Percentiles rank a stretch among this genome's conserved stretches.
These are phyloP conservation scores for Rhodomyrtus psidioides DNA, from an alignment of 441 rosid genomes.

Conservation along the genomic window DNA sequence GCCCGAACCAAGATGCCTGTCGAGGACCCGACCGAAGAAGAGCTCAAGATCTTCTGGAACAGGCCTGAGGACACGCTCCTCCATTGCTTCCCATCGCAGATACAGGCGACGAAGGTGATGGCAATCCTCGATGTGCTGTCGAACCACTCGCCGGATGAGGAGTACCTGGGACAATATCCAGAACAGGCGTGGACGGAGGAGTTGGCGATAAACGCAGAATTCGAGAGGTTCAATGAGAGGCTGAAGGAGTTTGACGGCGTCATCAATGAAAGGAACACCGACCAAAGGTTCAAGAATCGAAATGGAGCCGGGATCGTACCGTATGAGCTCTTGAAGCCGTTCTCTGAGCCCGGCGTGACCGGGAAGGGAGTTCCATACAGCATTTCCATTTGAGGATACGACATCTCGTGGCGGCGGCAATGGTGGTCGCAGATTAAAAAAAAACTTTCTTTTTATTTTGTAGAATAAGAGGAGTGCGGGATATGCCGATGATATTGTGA, in stretches of 20 bases:
- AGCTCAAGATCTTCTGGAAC: conserved; percentile 19
- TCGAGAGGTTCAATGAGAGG: conserved; percentile 36
- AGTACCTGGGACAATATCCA: conserved; percentile 46
- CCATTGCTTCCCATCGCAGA: conserved; percentile 43
- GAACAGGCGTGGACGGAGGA: conserved; percentile 51
- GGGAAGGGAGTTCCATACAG: conserved; percentile 46
- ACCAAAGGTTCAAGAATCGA: conserved; percentile 25
- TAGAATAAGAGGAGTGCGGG: neutral
- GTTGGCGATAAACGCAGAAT: conserved; percentile 38
- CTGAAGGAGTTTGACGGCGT: conserved; percentile 30
- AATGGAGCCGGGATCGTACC: conserved; percentile 39
- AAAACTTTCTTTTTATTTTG: neutral
- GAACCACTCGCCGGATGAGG: conserved; percentile 65
- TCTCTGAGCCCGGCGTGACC: conserved; percentile 41
- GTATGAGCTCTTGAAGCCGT: conserved; percentile 43
- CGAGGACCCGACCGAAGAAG: conserved; percentile 37
- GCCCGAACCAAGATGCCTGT: conserved; percentile 45
- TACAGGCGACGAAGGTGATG: conserved; percentile 53
- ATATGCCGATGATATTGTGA: neutral
- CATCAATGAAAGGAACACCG: conserved; percentile 27
- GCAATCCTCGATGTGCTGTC: conserved; percentile 40
- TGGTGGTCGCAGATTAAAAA: conserved; percentile 45
- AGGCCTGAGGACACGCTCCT: conserved; percentile 35
- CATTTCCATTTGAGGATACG: conserved; percentile 21
- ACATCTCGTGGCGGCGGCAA: conserved; percentile 25